Conservation (phyloP, 225 moss, liverwort and hornwort species). For the Physcomitrium patens region DNA sequence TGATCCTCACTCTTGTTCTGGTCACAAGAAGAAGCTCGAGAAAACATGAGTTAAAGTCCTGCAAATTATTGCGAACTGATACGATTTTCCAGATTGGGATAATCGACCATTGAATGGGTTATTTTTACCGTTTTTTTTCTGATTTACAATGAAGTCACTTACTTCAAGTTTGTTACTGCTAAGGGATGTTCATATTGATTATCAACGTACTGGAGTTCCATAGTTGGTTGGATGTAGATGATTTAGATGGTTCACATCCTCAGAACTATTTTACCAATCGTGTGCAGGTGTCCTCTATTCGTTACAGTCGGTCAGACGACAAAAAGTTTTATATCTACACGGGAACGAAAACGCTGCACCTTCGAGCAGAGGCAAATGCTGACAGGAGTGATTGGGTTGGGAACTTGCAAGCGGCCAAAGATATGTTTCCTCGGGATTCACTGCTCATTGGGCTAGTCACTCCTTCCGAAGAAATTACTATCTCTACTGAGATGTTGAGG, state of each 20-base stretch:
- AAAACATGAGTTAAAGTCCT: not conserved
- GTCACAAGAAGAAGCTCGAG: not conserved
- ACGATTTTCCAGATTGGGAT: not conserved
- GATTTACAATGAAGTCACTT: too few relatives aligned
- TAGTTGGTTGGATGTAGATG: not conserved
- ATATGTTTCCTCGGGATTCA: slow-evolving; percentile 81
- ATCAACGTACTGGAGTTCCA: not conserved
- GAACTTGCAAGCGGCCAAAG: slow-evolving; percentile 76
- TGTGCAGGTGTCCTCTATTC: slow-evolving; percentile 88
- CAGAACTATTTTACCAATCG: not conserved
- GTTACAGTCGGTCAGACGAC: slow-evolving; percentile 92
- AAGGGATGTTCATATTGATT: not conserved
- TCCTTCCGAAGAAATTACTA: slow-evolving; percentile 74
- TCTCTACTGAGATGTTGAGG: slow-evolving; percentile 84
- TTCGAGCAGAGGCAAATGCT: slow-evolving; percentile 82
- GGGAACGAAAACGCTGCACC: slow-evolving; percentile 95
- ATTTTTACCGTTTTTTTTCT: not conserved
- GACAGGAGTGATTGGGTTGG: slow-evolving; percentile 78
- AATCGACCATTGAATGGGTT: not conserved
- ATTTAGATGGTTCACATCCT: too few relatives aligned
- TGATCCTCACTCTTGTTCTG: slow-evolving; percentile 4
- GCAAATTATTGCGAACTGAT: not conserved
- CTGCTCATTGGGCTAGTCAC: slow-evolving; percentile 59
- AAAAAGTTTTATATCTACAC: slow-evolving; percentile 98
- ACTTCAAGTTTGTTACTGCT: not conserved